phyloP scores from a whole-genome alignment of 2,329 filamentous ascomycete species.

The Neoscytalidium dimidiatum region DNA sequence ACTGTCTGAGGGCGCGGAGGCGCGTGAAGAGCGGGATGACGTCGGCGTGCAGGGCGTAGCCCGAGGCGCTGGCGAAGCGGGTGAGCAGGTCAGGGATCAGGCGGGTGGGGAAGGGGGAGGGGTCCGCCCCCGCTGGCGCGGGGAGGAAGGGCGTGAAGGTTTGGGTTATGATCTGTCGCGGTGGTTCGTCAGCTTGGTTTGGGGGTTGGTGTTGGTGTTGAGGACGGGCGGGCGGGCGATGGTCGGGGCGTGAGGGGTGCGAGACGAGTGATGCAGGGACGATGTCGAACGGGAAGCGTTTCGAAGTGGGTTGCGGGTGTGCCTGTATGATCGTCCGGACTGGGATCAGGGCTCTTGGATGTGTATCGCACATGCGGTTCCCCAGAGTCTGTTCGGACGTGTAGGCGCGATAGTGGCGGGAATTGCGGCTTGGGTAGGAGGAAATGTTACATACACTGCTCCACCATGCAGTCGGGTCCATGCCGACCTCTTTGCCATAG shows the following conservation, averaged over 20 bases:
- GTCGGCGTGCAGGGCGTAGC: constrained; percentile 53
- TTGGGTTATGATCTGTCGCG: constrained; percentile 53
- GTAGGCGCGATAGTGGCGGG: too few species aligned
- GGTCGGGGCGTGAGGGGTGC: too few species aligned
- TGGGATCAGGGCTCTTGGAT: too few species aligned
- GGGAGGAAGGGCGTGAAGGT: constrained; percentile 52
- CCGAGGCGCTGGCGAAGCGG: constrained; percentile 56
- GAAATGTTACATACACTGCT: constrained; percentile 48
- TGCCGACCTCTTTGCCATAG: constrained; percentile 56
- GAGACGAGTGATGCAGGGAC: not conserved
- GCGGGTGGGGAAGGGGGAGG: constrained; percentile 13
- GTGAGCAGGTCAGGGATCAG: constrained; percentile 53
- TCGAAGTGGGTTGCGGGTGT: too few species aligned
- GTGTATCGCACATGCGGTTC: too few species aligned
- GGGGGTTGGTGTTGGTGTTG: not conserved
- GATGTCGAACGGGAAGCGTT: too few species aligned
- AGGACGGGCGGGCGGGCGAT: not conserved
- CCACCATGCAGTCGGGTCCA: constrained; percentile 62
- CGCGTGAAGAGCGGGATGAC: constrained; percentile 48
- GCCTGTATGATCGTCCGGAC: too few species aligned
- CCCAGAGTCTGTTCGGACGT: too few species aligned
- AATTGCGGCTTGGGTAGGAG: too few species aligned
- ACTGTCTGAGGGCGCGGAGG: constrained; percentile 33
- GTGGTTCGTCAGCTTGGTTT: too few species aligned
- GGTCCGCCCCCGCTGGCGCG: not conserved